phyloP scores from a whole-genome alignment of 225 moss, liverwort and hornwort species.

The Pseudoscleropodium purum region DNA sequence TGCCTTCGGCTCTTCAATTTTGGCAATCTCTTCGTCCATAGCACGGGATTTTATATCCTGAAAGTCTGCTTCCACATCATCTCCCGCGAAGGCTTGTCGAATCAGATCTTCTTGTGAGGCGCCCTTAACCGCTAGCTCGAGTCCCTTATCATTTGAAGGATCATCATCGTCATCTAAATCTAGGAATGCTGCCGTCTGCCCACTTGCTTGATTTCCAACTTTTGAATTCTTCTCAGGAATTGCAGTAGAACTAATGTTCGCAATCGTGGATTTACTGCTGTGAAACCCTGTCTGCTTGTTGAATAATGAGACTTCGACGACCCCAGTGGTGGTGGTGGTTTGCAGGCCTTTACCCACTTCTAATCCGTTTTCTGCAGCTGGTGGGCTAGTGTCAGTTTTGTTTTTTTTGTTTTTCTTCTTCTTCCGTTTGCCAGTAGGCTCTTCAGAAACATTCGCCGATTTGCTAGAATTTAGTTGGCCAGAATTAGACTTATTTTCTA shows the following conservation, averaged over 20 bases:
- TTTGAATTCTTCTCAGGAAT: neutral
- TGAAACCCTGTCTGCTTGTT: constrained; percentile 34
- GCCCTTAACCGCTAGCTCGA: constrained; percentile 16
- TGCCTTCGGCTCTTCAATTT: constrained; percentile 37
- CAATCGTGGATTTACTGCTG: neutral
- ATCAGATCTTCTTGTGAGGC: constrained; percentile 74
- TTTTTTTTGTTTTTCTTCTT: neutral
- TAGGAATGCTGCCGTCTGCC: constrained; percentile 15
- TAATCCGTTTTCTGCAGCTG: neutral
- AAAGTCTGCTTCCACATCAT: constrained; percentile 94
- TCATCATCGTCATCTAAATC: constrained; percentile 28
- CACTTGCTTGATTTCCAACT: neutral
- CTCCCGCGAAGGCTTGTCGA: constrained; percentile 95
- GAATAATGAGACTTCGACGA: constrained; percentile 26
- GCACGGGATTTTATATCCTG: constrained; percentile 58
- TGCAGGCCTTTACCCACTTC: neutral
- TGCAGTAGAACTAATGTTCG: neutral
- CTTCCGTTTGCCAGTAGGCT: neutral
- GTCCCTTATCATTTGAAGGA: constrained; percentile 5
- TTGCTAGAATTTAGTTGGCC: neutral
- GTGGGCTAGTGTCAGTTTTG: neutral
- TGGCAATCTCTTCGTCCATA: constrained; percentile 59
- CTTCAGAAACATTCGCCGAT: neutral
- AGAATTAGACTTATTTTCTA: neutral
- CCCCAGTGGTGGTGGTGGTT: constrained; percentile 10